Evolutionary conservation across 2,329 filamentous ascomycete species (phyloP).

Genomic region (Claviceps sorghi): DNA sequence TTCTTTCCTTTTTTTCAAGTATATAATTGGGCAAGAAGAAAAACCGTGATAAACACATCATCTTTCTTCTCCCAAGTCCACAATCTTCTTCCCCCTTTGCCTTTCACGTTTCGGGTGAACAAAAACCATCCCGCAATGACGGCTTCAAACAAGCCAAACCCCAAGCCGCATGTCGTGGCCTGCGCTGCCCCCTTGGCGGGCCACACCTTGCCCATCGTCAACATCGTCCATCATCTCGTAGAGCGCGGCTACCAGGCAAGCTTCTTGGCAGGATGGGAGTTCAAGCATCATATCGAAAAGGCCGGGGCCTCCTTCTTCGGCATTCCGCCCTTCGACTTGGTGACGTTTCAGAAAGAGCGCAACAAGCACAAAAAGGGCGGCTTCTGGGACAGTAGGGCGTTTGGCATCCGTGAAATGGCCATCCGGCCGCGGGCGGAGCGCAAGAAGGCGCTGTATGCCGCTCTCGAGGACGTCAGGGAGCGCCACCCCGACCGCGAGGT

Average conservation of each 20-base stretch:
- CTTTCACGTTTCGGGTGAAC: neutral
- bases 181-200: conserved; percentile 15
- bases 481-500: conserved; percentile 19
- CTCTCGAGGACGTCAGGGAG: neutral
- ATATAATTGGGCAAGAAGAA: too few species aligned
- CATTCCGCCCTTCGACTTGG: neutral
- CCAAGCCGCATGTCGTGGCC: conserved; percentile 18
- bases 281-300: conserved; percentile 12
- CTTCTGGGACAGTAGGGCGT: accelerated
- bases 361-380: too few species aligned
- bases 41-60: too few species aligned
- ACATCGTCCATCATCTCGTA: conserved; percentile 23
- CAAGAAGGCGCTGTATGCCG: neutral
- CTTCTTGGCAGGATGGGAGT: conserved; percentile 24
- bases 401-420: neutral
- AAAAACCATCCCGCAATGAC: neutral
- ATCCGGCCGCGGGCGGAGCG: neutral
- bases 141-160: neutral
- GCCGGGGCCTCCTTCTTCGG: neutral
- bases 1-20: too few species aligned
- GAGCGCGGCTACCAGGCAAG: conserved; percentile 26
- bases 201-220: conserved; percentile 17
- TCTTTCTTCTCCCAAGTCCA: too few species aligned
- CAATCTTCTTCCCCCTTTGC: too few species aligned
- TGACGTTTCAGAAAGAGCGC: neutral